Evolutionary conservation across 1,284 basidiomycete genomes (phyloP), one percentile per base, ranked within the genome.

Genomic region (Cryptococcus floricola): DNA sequence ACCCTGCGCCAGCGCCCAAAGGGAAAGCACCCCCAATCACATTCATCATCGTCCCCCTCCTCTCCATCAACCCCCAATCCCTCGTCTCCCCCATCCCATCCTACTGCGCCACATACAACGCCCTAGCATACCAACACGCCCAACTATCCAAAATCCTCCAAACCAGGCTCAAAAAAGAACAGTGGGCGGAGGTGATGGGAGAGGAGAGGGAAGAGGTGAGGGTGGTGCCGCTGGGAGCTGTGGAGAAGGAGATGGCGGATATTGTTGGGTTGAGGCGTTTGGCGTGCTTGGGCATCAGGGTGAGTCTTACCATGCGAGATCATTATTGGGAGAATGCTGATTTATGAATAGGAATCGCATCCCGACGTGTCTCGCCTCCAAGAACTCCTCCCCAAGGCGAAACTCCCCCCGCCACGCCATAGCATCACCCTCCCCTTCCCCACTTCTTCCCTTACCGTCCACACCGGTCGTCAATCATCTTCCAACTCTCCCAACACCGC

Each of bases 191-290:
- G 1, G 38, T 64, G 0, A 41, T 64, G 0, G 68, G 67, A 1
- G 55, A 52, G 18, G 57, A 59, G 16, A 52, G 46, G 39, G 60
- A 68, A 48, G 73, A 73, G 52, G 65, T 75, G 48, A 83, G 82
- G 66, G 76, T 93, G 16, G 79, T 90, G n/a, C 81, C 86, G 13
- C 77, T 94, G 14, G 85, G 88, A 3, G 81, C 82, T 60, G 86
- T 89, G 1, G 91, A 94, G 74, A 49, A 68, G 16, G 74, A 80
- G 8, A 73, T 94, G 34, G 84, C 89, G 1, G 80, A 81, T 44
- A 78, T 81, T 2, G 66, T 87, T 14, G 88, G 87, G 7, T 70
- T 93, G 23, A 80, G 87, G 38, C 81, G 90, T 55, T 83, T 85
- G 1, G 83, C 90, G 0, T 83, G 84, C 6, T 54, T 94, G 43